phyloP scores from a whole-genome alignment of 2,329 filamentous ascomycete species.

The Sporothrix variecibatus region DNA sequence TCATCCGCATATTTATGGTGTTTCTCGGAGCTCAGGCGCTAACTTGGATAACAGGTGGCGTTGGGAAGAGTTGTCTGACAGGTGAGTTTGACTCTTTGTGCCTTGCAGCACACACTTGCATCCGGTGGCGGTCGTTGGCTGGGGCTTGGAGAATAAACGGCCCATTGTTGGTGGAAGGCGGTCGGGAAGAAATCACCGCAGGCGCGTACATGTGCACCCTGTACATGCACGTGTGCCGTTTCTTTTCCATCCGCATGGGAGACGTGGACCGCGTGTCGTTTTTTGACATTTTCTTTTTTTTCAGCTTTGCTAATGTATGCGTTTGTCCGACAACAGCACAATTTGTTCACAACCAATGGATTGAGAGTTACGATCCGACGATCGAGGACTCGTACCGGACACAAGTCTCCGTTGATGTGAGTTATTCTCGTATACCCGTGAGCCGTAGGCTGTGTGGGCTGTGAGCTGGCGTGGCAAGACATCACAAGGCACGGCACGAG shows the following conservation, averaged over 20 bases:
- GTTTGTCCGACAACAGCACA: slow-evolving; percentile 60
- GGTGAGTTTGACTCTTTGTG: slow-evolving; percentile 54
- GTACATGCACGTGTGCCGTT: not conserved
- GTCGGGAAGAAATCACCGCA: slow-evolving; percentile 1
- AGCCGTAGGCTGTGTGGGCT: too few relatives aligned
- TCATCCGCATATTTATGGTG: not conserved
- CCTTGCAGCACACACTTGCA: slow-evolving; percentile 29
- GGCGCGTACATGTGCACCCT: not conserved
- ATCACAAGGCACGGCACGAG: not conserved
- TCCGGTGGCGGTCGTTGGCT: slow-evolving; percentile 16
- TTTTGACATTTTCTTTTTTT: not conserved
- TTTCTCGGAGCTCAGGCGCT: not conserved
- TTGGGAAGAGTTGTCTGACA: slow-evolving; percentile 90
- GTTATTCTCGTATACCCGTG: slow-evolving; percentile 41
- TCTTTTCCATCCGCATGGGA: not conserved
- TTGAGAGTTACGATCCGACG: slow-evolving; percentile 81
- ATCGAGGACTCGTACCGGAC: slow-evolving; percentile 78
- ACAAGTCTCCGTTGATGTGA: slow-evolving; percentile 79
- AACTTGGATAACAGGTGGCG: slow-evolving; percentile 63
- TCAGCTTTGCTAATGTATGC: slow-evolving; percentile 27
- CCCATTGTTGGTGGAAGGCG: not conserved
- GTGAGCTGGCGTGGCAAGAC: not conserved
- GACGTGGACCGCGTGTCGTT: not conserved
- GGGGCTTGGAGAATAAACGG: not conserved
- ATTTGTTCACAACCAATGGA: slow-evolving; percentile 93